Evolutionary conservation across 371 early-diverging fungal genomes (phyloP), one percentile per base, ranked within the genome.

Genomic region (Zychaea mexicana): DNA sequence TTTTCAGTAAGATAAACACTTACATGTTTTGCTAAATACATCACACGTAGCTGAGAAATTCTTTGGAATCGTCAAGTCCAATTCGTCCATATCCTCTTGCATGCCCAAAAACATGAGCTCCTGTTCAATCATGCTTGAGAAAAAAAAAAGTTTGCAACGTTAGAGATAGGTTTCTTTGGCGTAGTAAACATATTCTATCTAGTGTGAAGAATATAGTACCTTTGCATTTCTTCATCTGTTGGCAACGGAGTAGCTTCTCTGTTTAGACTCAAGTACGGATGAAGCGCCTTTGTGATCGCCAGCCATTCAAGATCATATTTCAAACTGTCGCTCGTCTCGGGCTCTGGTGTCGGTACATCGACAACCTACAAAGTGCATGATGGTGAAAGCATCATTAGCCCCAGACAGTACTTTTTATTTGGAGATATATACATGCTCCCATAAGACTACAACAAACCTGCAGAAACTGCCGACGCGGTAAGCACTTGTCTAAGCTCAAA

Each of bases 301-400:
- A 95, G 75, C 96, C 96, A 95, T 69, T 94, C 94, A 60, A 86
- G 80, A 64, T 95, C 96, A 60, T 93, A 92, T 7, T 56, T 66
- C 59, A 94, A 84, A 21, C 68, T 71, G 24, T 66, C 62, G 12
- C 55, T 58, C 0, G 31, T 42, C 52, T 63, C 33, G 52, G 68
- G 27, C 64, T 68, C 54, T 2, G 62, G 45, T 7, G 72, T 59
- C 4, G 89, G 88, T 19, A 92, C 66, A 59, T 92, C 90, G 21
- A 92, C 55, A 36, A 92, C 73, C 79, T 88, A 71, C 3, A 31
- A 52, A 36, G 3, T 12, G 46, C 3, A 59, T 42, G 39, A 22
- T 15, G 24, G 1, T 33, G 33, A 33, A 33, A 33, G n/a, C n/a
- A n/a, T n/a, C n/a, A n/a, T n/a, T n/a, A n/a, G n/a, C n/a, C n/a